These are phyloP conservation scores for Penicillium frequentans DNA, from an alignment of 2,329 filamentous ascomycete genomes.

Conservation along the genomic window DNA sequence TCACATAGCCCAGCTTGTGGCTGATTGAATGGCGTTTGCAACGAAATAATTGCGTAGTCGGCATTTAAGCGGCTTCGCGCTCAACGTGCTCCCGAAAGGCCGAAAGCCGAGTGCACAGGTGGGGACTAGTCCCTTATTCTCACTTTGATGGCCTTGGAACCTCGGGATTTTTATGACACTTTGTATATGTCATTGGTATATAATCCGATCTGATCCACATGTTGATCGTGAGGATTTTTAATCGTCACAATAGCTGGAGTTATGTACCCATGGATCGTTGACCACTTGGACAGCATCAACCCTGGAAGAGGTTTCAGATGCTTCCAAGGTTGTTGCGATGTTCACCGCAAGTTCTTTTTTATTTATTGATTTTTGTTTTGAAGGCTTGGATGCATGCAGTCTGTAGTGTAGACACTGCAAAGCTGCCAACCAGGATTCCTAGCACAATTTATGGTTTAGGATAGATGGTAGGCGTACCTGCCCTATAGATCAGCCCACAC, in stretches of 20 bases:
- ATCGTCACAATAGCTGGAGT: neutral
- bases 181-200: neutral
- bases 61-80: neutral
- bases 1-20: neutral
- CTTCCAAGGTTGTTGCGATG: neutral
- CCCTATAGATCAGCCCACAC: neutral
- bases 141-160: neutral
- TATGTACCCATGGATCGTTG: neutral
- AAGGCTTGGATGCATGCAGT: neutral
- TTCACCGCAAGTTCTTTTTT: neutral
- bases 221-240: neutral
- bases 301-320: neutral
- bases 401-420: neutral
- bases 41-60: neutral
- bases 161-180: neutral
- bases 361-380: neutral
- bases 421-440: neutral
- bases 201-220: neutral
- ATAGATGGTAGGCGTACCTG: neutral
- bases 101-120: neutral
- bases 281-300: neutral
- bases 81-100: neutral
- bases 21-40: neutral
- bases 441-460: neutral
- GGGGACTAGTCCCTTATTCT: neutral